Base-by-base conservation (phyloP, 2,329 filamentous ascomycete species). In the Blastomyces parvus region DNA sequence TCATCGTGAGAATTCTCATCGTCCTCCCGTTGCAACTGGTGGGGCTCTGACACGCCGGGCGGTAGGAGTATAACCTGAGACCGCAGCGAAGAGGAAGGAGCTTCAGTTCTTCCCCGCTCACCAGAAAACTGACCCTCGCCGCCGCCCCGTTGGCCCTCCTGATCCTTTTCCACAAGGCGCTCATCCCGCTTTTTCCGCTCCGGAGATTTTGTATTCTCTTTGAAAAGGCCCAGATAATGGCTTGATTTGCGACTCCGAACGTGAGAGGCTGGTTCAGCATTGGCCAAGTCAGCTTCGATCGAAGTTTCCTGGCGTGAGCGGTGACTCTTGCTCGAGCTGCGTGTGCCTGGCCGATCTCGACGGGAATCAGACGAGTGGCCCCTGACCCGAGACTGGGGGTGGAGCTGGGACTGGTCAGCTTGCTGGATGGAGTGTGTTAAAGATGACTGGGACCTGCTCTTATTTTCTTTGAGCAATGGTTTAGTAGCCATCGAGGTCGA, bases 181-280 rank as follows among this genome's bases (percentile, higher is more conserved):
- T 78, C 77, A 64, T 82, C 78, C 67, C 79, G 72, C 70, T 79
- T 76, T 69, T 81, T 82, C 62, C 80, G 77, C 66, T 82, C 81
- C 40, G 82, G 80, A 30, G 79, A 79, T 7, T 77, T 78, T 62
- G 84, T 83, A 64, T 84, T 85, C 66, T 86, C 84, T 69, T 85
- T 85, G 75, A 87, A 88, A 6, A 88, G 74, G 14, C 85, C 84
- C 61, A 88, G 75, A 68, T 85, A 86, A 69, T 87, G 85, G 69
- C 84, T 86, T 52, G 85, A 84, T 73, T 88, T 88, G 63, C 85
- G 80, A 71, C 84, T 87, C 64, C 85, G 80, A 56, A 83, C 82
- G 67, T 84, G 80, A 33, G 79, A 76, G 36, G 77, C 74, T 40
- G 77, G 79, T 68, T 87, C 84, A 4, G 80, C 76, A 67, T 84